Percentiles rank a stretch among this genome's conserved stretches.
Evolutionary conservation across 129 eudicot species (phyloP).

Genomic region (Ambrosia artemisiifolia): DNA sequence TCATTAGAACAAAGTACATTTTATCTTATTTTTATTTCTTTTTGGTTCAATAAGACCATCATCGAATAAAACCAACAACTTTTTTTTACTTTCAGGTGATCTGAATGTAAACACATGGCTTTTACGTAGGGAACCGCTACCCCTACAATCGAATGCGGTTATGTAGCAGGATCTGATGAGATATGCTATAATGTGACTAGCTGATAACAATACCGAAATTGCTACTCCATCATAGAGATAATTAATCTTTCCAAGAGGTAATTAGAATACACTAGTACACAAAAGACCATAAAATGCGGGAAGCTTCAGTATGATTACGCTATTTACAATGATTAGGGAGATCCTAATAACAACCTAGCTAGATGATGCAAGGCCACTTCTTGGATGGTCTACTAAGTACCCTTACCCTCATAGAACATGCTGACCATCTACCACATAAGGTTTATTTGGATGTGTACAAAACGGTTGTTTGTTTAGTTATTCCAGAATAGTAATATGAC

Average conservation of each 20-base stretch:
- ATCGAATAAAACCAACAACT: too few species aligned
- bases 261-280: too few species aligned
- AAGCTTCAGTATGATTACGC: slow-evolving; percentile 43
- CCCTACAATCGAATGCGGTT: too few species aligned
- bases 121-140: too few species aligned
- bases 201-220: slow-evolving; percentile 7
- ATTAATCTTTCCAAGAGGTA: slow-evolving; percentile 22
- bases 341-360: slow-evolving; percentile 29
- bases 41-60: too few species aligned
- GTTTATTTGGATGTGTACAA: slow-evolving; percentile 14
- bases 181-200: slow-evolving; percentile 19
- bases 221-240: slow-evolving; percentile 22
- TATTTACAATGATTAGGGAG: slow-evolving; percentile 47
- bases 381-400: slow-evolving; percentile 35
- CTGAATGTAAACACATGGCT: too few species aligned
- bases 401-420: slow-evolving; percentile 62
- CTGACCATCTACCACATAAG: slow-evolving; percentile 44
- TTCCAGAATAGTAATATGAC: background rate
- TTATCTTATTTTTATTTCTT: too few species aligned
- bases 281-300: too few species aligned
- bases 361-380: slow-evolving; percentile 32
- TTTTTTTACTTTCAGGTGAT: too few species aligned
- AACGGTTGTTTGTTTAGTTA: background rate
- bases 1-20: too few species aligned
- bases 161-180: too few species aligned